These are phyloP conservation scores for Russula vinacea DNA, from an alignment of 768 basidiomycete genomes.

Conservation along the genomic window DNA sequence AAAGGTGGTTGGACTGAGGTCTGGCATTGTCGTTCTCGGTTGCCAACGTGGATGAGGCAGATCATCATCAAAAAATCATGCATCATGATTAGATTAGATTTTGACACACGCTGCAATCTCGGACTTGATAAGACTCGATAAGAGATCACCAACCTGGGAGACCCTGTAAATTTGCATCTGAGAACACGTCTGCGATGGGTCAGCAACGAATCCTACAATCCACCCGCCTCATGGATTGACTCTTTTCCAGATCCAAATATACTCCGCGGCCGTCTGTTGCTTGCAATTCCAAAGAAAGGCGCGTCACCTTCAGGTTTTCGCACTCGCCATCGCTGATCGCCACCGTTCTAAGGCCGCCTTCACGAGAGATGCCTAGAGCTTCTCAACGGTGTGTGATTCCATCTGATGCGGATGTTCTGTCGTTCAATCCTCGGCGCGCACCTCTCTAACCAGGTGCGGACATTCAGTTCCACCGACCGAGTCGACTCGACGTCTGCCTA, in stretches of 20 bases:
- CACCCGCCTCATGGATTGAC: background rate
- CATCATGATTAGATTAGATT: background rate
- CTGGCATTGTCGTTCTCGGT: slow-evolving; percentile 8
- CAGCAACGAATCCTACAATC: background rate
- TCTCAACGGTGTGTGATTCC: slow-evolving; percentile 57
- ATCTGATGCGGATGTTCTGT: background rate
- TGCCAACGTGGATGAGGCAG: too few species aligned
- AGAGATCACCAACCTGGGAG: background rate
- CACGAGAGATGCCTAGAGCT: slow-evolving; percentile 88
- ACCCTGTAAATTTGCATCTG: slow-evolving; percentile 1
- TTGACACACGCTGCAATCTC: background rate
- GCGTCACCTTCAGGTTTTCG: slow-evolving; percentile 1
- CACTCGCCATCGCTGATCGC: background rate
- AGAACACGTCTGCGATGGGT: slow-evolving; percentile 17
- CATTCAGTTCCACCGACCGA: slow-evolving; percentile 86
- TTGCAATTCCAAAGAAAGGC: slow-evolving; percentile 99
- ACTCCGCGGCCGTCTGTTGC: slow-evolving; percentile 80
- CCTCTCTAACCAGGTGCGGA: slow-evolving; percentile 66
- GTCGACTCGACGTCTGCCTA: slow-evolving; percentile 90
- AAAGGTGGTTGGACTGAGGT: slow-evolving; percentile 52
- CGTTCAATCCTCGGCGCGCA: background rate
- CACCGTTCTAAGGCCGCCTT: slow-evolving; percentile 59
- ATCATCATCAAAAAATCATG: too few species aligned
- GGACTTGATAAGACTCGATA: background rate
- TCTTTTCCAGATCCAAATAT: slow-evolving; percentile 58